phyloP scores from a whole-genome alignment of 176 grass and related monocot genomes.

The Chrysopogon serrulatus region DNA sequence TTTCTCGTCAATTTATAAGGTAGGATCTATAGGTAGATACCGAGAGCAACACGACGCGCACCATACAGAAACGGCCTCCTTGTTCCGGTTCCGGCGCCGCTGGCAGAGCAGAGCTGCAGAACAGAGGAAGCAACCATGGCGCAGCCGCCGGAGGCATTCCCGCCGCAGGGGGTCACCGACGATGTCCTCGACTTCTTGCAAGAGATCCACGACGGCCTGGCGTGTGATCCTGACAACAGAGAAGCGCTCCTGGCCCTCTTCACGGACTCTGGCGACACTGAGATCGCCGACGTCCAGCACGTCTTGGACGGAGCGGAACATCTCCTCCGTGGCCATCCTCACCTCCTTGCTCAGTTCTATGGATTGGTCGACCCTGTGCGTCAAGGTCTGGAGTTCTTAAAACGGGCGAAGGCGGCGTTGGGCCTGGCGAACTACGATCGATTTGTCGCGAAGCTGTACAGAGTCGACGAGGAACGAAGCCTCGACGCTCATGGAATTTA shows the following conservation, averaged over 20 bases:
- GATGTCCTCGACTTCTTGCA: background rate
- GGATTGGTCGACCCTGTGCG: background rate
- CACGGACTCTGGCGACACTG: background rate
- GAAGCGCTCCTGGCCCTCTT: background rate
- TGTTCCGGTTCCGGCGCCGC: background rate
- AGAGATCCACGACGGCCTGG: background rate
- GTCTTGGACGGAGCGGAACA: background rate
- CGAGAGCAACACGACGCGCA: background rate
- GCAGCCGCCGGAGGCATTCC: background rate
- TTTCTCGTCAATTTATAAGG: too few relatives aligned
- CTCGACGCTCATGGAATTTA: background rate
- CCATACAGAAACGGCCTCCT: background rate
- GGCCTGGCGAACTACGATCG: background rate
- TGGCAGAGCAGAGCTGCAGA: background rate
- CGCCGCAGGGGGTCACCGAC: too few relatives aligned
- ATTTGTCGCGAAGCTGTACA: background rate
- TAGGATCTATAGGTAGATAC: background rate
- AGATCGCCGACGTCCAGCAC: background rate
- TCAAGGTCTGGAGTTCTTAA: background rate
- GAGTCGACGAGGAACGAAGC: accelerated
- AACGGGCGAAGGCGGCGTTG: background rate
- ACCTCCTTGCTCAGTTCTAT: background rate
- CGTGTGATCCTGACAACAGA: background rate
- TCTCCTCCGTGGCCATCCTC: background rate
- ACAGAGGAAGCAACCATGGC: background rate